Evolutionary conservation across 2,329 filamentous ascomycete genomes (phyloP).

Genomic region (Akanthomyces muscarius): DNA sequence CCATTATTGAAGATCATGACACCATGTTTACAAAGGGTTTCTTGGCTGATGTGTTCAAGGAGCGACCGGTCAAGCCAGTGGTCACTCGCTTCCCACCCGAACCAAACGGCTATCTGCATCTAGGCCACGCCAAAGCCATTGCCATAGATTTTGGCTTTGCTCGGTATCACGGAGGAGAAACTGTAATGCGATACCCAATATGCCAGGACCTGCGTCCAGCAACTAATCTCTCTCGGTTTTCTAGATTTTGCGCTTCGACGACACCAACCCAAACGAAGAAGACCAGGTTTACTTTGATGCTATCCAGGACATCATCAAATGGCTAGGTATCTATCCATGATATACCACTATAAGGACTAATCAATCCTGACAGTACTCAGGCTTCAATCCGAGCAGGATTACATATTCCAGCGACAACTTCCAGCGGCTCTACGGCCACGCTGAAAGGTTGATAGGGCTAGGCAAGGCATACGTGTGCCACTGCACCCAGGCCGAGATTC

Average conservation of each 20-base stretch:
- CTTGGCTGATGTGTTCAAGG: slow-evolving; percentile 66
- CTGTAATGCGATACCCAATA: too few species aligned
- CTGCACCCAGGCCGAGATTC: slow-evolving; percentile 67
- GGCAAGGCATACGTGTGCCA: slow-evolving; percentile 81
- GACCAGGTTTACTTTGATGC: slow-evolving; percentile 75
- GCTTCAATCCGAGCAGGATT: slow-evolving; percentile 38
- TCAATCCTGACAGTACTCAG: background rate
- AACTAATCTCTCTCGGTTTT: slow-evolving; percentile 23
- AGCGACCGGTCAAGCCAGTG: slow-evolving; percentile 58
- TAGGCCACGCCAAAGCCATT: slow-evolving; percentile 94
- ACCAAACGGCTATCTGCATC: slow-evolving; percentile 90
- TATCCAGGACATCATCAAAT: slow-evolving; percentile 80
- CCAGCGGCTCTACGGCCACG: slow-evolving; percentile 78
- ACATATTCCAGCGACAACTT: slow-evolving; percentile 93
- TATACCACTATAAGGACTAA: too few species aligned
- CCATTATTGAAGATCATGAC: too few species aligned
- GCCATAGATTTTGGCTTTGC: slow-evolving; percentile 96
- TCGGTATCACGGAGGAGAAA: slow-evolving; percentile 58
- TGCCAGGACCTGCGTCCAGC: too few species aligned
- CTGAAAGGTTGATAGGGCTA: slow-evolving; percentile 73
- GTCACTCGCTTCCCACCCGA: slow-evolving; percentile 76
- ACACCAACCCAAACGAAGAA: slow-evolving; percentile 93
- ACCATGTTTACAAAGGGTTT: slow-evolving; percentile 73
- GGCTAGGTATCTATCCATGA: slow-evolving; percentile 55
- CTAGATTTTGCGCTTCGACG: slow-evolving; percentile 62